phyloP scores from a whole-genome alignment of 148 eudicot species.

The Selenicereus undatus region DNA sequence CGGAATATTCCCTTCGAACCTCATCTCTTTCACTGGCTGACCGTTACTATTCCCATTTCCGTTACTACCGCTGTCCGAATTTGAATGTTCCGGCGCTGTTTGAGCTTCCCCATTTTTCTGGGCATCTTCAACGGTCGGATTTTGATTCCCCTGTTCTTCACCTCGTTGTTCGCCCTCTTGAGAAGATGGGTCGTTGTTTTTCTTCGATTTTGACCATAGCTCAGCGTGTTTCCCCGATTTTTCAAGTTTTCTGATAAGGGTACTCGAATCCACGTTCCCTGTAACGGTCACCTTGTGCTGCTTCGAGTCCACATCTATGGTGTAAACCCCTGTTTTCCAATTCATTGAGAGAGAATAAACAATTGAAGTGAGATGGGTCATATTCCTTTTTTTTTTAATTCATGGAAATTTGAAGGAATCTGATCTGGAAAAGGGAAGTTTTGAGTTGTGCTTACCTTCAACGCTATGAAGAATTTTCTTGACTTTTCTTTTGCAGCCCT shows the following conservation, averaged over 20 bases:
- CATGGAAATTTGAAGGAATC: not conserved
- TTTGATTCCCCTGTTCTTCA: constrained; percentile 21
- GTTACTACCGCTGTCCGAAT: not conserved
- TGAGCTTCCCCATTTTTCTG: not conserved
- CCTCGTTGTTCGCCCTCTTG: not conserved
- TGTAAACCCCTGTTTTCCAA: constrained; percentile 49
- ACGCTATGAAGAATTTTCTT: constrained; percentile 50
- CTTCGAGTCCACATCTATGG: constrained; percentile 48
- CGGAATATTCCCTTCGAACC: constrained; percentile 23
- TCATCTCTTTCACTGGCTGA: not conserved
- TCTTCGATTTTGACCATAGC: constrained; percentile 44
- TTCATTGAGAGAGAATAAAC: not conserved
- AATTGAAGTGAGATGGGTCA: not conserved
- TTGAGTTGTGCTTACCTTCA: constrained; percentile 38
- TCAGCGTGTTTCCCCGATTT: constrained; percentile 78
- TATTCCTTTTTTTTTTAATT: too few species aligned
- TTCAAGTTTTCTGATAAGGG: constrained; percentile 53
- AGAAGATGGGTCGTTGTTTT: constrained; percentile 7
- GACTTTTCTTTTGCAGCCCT: constrained; percentile 77
- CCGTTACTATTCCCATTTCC: not conserved
- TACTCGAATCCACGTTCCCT: constrained; percentile 55
- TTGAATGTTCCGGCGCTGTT: constrained; percentile 3
- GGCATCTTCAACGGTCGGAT: constrained; percentile 9
- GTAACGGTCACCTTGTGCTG: constrained; percentile 58
- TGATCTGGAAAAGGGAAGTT: not conserved